Evolutionary conservation across 306 rosid species (phyloP).

Genomic region (Vachellia pachyceras): DNA sequence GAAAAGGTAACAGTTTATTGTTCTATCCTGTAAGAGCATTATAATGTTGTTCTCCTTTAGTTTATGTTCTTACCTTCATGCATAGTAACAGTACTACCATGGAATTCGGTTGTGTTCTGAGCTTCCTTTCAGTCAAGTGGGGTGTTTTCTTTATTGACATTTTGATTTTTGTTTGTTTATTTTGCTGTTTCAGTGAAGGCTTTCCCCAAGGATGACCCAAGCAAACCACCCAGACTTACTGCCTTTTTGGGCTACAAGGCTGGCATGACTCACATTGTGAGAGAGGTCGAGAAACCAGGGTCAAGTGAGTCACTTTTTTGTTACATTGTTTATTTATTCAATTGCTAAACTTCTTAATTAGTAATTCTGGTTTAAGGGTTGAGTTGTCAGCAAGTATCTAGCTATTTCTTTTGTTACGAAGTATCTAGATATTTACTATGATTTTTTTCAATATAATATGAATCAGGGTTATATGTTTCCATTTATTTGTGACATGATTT

Average conservation of each 20-base stretch:
- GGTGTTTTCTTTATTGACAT: background rate
- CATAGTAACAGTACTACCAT: background rate
- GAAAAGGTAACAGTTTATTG: constrained; percentile 56
- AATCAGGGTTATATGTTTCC: background rate
- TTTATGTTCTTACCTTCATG: background rate
- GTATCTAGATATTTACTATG: background rate
- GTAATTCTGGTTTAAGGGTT: background rate
- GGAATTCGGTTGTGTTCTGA: background rate
- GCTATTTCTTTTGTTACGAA: too few species aligned
- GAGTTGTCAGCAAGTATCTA: too few species aligned
- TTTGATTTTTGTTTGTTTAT: background rate
- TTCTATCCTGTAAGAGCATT: background rate
- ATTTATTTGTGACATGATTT: background rate
- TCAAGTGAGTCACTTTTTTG: constrained; percentile 53
- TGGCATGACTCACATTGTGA: constrained; percentile 86
- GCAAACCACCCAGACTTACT: constrained; percentile 67
- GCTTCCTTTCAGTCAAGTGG: too few species aligned
- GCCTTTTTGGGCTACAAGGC: constrained; percentile 91
- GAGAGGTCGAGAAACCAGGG: constrained; percentile 89
- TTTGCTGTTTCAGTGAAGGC: constrained; percentile 72
- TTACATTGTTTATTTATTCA: too few species aligned
- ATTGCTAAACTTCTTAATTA: background rate
- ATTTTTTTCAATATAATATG: background rate
- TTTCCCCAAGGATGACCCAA: constrained; percentile 81
- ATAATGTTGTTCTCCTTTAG: background rate